Conservation (phyloP, 2,329 filamentous ascomycete genomes). For the Ceratocystis eucalypticola region DNA sequence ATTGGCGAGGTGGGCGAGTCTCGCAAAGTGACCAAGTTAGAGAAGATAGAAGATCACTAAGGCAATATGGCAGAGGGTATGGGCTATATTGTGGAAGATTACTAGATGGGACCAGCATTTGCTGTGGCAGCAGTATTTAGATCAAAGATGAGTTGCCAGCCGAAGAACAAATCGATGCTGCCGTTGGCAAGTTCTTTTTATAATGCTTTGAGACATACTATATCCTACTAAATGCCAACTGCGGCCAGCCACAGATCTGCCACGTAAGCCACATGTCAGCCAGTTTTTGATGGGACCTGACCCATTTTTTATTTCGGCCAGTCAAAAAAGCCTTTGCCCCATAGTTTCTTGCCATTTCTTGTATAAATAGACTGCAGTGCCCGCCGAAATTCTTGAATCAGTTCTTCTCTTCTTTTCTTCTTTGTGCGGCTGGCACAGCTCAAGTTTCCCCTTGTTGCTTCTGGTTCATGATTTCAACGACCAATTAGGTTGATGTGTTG, state of each 20-base stretch:
- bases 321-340: conserved; percentile 1
- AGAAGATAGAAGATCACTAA: conserved; percentile 75
- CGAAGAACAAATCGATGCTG: background rate
- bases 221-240: background rate
- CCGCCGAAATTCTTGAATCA: background rate
- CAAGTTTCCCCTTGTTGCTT: conserved; percentile 20
- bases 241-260: background rate
- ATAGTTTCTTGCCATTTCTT: background rate
- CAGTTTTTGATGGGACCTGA: background rate
- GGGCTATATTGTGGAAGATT: background rate
- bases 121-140: background rate
- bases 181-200: background rate
- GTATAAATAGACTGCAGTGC: conserved; percentile 9
- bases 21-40: conserved; percentile 82
- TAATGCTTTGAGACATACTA: background rate
- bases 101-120: background rate
- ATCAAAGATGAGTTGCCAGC: background rate
- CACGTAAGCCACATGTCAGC: background rate
- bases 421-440: conserved; percentile 20
- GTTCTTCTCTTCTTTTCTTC: conserved; percentile 16
- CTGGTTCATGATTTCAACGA: conserved; percentile 14
- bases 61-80: background rate
- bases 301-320: background rate
- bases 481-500: conserved; percentile 2
- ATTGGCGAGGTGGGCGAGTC: conserved; percentile 87